Conservation (phyloP, 1,139 yeast genomes). For the Arxiozyma heterogenica region DNA sequence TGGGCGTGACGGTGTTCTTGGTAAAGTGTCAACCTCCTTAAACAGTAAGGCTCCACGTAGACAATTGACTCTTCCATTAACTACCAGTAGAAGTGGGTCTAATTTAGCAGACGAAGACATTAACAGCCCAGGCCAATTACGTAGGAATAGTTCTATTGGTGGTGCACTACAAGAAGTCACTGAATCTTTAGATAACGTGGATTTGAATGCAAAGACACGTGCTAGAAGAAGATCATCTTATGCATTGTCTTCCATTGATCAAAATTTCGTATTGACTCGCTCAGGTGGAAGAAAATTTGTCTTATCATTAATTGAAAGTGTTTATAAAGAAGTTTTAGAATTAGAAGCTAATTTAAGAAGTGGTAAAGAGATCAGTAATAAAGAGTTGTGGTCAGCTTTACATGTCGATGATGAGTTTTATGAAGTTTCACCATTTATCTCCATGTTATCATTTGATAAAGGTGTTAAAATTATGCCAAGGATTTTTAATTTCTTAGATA, state of each 20-base stretch:
- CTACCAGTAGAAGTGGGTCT: conserved; percentile 28
- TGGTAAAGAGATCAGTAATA: conserved; percentile 44
- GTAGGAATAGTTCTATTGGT: conserved; percentile 1
- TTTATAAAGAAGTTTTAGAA: conserved; percentile 68
- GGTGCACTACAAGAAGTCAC: conserved; percentile 67
- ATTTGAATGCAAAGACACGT: conserved; percentile 22
- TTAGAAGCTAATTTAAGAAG: conserved; percentile 80
- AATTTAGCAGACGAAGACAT: conserved; percentile 2
- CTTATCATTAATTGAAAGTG: conserved; percentile 53
- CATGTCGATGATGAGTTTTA: conserved; percentile 52
- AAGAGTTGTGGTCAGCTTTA: conserved; percentile 68
- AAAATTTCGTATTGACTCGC: conserved; percentile 28
- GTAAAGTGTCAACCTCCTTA: conserved; percentile 67
- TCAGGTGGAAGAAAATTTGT: conserved; percentile 36
- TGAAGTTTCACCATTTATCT: conserved; percentile 70
- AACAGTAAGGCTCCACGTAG: conserved; percentile 85
- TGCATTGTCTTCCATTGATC: conserved; percentile 29
- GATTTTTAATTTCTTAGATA: conserved; percentile 69
- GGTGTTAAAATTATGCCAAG: conserved; percentile 86
- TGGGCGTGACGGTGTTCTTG: conserved; percentile 82
- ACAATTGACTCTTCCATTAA: conserved; percentile 57
- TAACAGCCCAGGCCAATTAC: neutral
- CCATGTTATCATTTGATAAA: conserved; percentile 75
- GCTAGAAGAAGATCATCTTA: conserved; percentile 31
- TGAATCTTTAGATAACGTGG: conserved; percentile 28